A percentile compares a stretch with the other conserved stretches of the same genome.
Conservation (phyloP, 805 yeast species). For the Candida vartiovaarae region DNA sequence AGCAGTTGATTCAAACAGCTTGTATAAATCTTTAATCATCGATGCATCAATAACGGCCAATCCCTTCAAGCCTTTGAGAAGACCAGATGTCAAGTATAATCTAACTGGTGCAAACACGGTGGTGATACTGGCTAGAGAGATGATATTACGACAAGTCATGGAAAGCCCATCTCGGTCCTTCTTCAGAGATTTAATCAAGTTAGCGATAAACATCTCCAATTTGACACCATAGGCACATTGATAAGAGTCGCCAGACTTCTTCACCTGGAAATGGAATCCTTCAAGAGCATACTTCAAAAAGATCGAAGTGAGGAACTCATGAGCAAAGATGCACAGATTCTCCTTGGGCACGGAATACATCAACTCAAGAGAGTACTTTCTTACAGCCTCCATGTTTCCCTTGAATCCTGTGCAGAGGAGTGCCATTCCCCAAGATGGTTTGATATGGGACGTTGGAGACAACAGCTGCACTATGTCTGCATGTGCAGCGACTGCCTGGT, state of each 20-base stretch:
- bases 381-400: constrained; percentile 71
- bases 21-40: constrained; percentile 26
- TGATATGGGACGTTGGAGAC: constrained; percentile 42
- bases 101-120: constrained; percentile 65
- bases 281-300: constrained; percentile 56
- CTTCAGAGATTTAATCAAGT: constrained; percentile 26
- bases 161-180: constrained; percentile 25
- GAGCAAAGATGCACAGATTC: constrained; percentile 40
- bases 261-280: constrained; percentile 53
- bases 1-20: constrained; percentile 30
- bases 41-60: constrained; percentile 14
- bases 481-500: constrained; percentile 76
- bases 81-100: constrained; percentile 51
- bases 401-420: constrained; percentile 70
- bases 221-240: constrained; percentile 54
- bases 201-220: constrained; percentile 38
- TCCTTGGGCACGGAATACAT: constrained; percentile 44
- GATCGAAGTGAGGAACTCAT: constrained; percentile 33
- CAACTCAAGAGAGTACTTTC: constrained; percentile 52
- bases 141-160: constrained; percentile 24
- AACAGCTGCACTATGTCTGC: constrained; percentile 53
- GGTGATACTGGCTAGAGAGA: constrained; percentile 41
- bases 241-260: constrained; percentile 24
- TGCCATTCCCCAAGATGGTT: constrained; percentile 65
- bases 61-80: constrained; percentile 42